These are phyloP conservation scores for Nicotiana knightiana DNA, from an alignment of 257 asterid genomes.

Conservation along the genomic window DNA sequence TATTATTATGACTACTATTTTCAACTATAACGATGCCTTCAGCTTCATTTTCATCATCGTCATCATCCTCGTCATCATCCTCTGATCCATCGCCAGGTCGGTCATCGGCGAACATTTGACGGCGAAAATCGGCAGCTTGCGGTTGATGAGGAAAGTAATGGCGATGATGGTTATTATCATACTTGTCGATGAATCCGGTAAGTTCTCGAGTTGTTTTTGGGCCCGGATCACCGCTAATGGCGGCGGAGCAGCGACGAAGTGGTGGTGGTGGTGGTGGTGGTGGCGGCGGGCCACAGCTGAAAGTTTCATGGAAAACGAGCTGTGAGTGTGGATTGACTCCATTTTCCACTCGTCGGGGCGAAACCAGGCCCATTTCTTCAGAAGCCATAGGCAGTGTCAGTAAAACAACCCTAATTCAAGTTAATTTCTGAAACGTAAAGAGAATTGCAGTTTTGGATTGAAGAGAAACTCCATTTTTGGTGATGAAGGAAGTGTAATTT, in stretches of 20 bases:
- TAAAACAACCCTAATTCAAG: not conserved
- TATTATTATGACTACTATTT: constrained; percentile 7
- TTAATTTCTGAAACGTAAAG: not conserved
- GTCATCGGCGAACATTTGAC: constrained; percentile 16
- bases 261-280: constrained; percentile 41
- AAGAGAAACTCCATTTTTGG: not conserved
- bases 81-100: constrained; percentile 50
- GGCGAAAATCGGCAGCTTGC: constrained; percentile 38
- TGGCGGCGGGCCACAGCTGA: constrained; percentile 37
- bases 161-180: constrained; percentile 39
- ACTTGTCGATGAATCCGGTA: constrained; percentile 48
- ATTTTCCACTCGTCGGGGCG: constrained; percentile 46
- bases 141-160: constrained; percentile 18
- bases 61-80: constrained; percentile 42
- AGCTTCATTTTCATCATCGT: constrained; percentile 34
- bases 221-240: constrained; percentile 32
- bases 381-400: constrained; percentile 40
- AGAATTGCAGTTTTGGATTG: constrained; percentile 13
- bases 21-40: constrained; percentile 36
- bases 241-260: constrained; percentile 29
- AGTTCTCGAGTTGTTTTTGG: constrained; percentile 68
- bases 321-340: constrained; percentile 50
- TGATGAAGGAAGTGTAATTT: not conserved
- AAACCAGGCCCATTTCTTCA: constrained; percentile 51
- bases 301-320: constrained; percentile 54